Evolutionary conservation across 2,329 filamentous ascomycete genomes (phyloP), one percentile per base, ranked within the genome.

Genomic region (Botrytis sinoallii): DNA sequence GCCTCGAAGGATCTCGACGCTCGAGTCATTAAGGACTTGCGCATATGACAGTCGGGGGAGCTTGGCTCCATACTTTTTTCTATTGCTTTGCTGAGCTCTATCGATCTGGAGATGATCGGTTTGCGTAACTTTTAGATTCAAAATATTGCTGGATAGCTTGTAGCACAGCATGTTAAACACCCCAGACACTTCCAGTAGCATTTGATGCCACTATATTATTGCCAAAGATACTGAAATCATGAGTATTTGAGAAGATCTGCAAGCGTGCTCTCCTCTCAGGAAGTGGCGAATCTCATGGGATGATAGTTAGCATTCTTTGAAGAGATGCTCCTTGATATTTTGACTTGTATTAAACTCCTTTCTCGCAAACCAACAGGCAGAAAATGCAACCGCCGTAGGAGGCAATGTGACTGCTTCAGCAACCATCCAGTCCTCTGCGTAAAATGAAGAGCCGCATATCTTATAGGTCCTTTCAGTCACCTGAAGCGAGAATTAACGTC

Each of bases 401-500:
- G 32, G 48, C 1, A 67, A 52, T 29, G 4, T 29, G 25, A 67
- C 35, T 52, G 25, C 25, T 29, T 10, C 25, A 10, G 35, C 22
- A 40, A n/a, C 16, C 18, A 32, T 18, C 29, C n/a, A 57, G 22
- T 6, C 48, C n/a, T 29, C 6, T 55, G n/a, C 25, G 6, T 29
- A 14, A 22, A 59, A 48, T 32, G 72, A 79, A 46, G 70, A 75
- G 10, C 78, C 79, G 4, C 75, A 78, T 6, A 76, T 81, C 29
- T 66, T 80, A 18, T 81, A 80, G 71, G 79, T 78, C 40, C 78
- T 80, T 71, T 80, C 76, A 46, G 57, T 77, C 78, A 5, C 67
- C 75, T 29, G 66, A 71, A 32, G 76, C 79, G 20, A 76, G 77
- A 25, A 59, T 67, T 25, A 81, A 80, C 68, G 69, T 80, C 63